Base-by-base conservation (phyloP, 148 eudicot genomes). In the Linanthus parryae region DNA sequence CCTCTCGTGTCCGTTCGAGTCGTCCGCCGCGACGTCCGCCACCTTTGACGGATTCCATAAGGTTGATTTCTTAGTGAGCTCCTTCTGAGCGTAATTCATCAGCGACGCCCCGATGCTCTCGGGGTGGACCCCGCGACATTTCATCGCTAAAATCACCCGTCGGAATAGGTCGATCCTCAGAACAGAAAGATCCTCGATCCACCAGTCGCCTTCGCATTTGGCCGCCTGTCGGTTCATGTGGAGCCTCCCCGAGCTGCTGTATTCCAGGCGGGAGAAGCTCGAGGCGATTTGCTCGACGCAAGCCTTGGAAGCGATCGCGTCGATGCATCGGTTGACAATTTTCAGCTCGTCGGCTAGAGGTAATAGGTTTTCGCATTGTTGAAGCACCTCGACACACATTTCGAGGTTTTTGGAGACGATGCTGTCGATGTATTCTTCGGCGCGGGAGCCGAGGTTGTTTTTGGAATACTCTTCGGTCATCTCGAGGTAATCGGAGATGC, bases 201-300 rank as follows among this genome's bases (percentile, higher is more conserved):
- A 87, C 98, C 98, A 92, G 72, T 92, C 98, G 5, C 80, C 76
- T 26, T 81, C 96, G 48, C 74, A 75, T 42, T 82, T 86, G 17
- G 73, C 63, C n/a, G n/a, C n/a, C 5, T 79, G 80, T 11, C 83
- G 69, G 58, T 76, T 84, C 94, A 92, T 84, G 54, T 92, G 89
- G 36, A 92, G 96, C 61, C 98, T 73, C 8, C 98, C 98, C 1
- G 98, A 92, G 66, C 94, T 84, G 62, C 96, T 92, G 25, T 87
- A 92, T 46, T 92, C 98, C 45, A 92, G 55, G 48, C 96, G 83
- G 0, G 96, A 92, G 61, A 92, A 92, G 48, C 98, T 92, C 7
- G 96, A 87, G 52, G 98, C 96, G 17, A 92, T 92, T 39, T 92
- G 98, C 73, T 92, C 98, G 0, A 74, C 77, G 35, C 94, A 84